Evolutionary conservation across 2,329 filamentous ascomycete genomes (phyloP), one percentile per base, ranked within the genome.

Genomic region (Alternaria triticimaculans): DNA sequence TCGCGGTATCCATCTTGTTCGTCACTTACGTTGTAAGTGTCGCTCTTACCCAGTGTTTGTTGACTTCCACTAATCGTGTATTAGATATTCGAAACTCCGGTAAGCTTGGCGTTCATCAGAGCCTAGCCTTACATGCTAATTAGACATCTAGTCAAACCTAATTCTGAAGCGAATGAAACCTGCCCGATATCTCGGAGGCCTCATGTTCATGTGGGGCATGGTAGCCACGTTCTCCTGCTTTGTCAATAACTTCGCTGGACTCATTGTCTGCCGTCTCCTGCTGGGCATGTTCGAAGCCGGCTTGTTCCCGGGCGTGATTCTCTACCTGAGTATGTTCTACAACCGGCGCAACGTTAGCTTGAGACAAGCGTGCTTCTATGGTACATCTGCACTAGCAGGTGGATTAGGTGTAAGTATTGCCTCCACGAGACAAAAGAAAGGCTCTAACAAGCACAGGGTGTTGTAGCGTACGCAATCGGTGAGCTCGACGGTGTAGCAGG

Each of bases 301-400:
- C 2, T 50, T 76, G 0, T 75, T 77, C 44, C 74, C 75, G 4
- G 71, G 72, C 5, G 64, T 76, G 3, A 73, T 72, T 33, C 64
- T 75, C 1, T 76, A 75, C 28, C 56, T 76, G 7, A 71, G 64
- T 3, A 76, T 72, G 64, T 76, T 73, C 26, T 76, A 76, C 60
- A 73, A 74, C 46, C 71, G 69, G 44, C 62, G 60, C n/a, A 71
- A 87, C 84, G 75, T 85, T 80, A 81, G 86, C 8, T 83, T 86
- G 59, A 80, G 86, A 33, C 68, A 73, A 5, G 85, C 85, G 1
- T 84, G 86, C 59, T 86, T 87, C 72, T 84, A 86, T n/a, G 84
- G 82, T 4, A 82, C 85, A 5, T 83, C 84, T 3, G 84, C 82
- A 28, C 82, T 87, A 58, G 83, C 86, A 4, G 86, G 86, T 5